These are phyloP conservation scores for Trichosporon asahii DNA, from an alignment of 1,284 basidiomycete genomes.

Conservation along the genomic window DNA sequence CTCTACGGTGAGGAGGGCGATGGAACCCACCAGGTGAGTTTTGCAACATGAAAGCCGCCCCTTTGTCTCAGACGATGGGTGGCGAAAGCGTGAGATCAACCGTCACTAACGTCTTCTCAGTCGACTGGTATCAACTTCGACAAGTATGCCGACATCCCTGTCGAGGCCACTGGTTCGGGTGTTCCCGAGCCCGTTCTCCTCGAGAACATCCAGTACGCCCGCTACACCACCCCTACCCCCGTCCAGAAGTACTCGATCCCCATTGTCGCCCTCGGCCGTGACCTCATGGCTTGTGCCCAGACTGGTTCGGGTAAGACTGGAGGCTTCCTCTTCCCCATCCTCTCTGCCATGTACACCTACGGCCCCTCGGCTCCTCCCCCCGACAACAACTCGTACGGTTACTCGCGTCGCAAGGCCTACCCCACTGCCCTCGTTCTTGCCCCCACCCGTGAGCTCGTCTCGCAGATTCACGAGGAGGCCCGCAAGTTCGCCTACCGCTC, in stretches of 20 bases:
- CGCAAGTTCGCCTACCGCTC: slow-evolving; percentile 99
- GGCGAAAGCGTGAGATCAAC: background rate
- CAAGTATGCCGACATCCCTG: slow-evolving; percentile 99
- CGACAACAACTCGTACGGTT: slow-evolving; percentile 54
- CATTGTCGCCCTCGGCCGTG: slow-evolving; percentile 83
- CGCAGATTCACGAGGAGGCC: slow-evolving; percentile 98
- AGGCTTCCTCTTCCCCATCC: slow-evolving; percentile 98
- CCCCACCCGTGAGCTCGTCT: slow-evolving; percentile 96
- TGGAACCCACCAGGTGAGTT: slow-evolving; percentile 54
- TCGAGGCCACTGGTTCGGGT: slow-evolving; percentile 92
- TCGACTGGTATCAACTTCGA: slow-evolving; percentile 99
- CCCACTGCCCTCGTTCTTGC: slow-evolving; percentile 95
- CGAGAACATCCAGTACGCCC: slow-evolving; percentile 90
- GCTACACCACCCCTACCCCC: slow-evolving; percentile 91
- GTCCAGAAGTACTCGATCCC: slow-evolving; percentile 99
- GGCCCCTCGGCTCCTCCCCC: slow-evolving; percentile 69
- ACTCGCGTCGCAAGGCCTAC: slow-evolving; percentile 82
- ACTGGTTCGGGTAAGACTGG: slow-evolving; percentile 99
- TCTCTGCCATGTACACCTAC: slow-evolving; percentile 84
- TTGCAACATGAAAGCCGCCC: background rate
- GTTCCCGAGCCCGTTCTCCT: slow-evolving; percentile 94
- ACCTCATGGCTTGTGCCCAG: slow-evolving; percentile 99
- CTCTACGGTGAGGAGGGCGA: slow-evolving; percentile 89
- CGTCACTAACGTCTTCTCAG: slow-evolving; percentile 63
- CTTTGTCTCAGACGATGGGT: slow-evolving; percentile 2